phyloP scores from a whole-genome alignment of 805 yeast genomes.

The Myxozyma vanderwaltii region DNA sequence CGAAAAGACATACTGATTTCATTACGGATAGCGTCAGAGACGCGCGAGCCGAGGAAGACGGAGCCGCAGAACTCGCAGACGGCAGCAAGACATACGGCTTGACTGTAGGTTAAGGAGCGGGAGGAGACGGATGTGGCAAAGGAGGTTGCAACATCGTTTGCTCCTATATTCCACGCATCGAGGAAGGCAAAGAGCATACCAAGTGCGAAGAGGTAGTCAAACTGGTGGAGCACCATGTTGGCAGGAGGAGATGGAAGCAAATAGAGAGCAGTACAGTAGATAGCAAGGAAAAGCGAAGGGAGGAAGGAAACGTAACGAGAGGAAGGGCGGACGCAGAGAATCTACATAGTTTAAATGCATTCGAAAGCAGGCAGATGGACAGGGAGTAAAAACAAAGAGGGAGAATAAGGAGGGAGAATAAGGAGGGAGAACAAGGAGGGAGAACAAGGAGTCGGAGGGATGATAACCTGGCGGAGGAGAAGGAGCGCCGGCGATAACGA shows the following conservation, averaged over 20 bases:
- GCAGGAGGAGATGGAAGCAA: no score
- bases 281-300: no score
- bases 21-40: conserved; percentile 68
- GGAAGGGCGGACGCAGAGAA: no score
- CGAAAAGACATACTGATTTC: conserved; percentile 40
- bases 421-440: background rate
- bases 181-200: conserved; percentile 70
- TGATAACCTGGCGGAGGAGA: background rate
- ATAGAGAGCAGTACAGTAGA: no score
- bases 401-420: no score
- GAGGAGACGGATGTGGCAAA: conserved; percentile 71
- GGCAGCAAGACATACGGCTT: conserved; percentile 72
- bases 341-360: no score
- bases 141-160: conserved; percentile 66
- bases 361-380: no score
- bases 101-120: conserved; percentile 67
- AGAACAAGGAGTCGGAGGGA: background rate
- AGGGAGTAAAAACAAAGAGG: no score
- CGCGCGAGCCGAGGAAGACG: conserved; percentile 70
- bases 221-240: conserved; percentile 49
- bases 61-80: conserved; percentile 76
- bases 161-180: conserved; percentile 80
- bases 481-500: background rate
- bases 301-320: no score
- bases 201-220: conserved; percentile 70